phyloP scores from a whole-genome alignment of 331 rosid species.

The Quercus lobata region DNA sequence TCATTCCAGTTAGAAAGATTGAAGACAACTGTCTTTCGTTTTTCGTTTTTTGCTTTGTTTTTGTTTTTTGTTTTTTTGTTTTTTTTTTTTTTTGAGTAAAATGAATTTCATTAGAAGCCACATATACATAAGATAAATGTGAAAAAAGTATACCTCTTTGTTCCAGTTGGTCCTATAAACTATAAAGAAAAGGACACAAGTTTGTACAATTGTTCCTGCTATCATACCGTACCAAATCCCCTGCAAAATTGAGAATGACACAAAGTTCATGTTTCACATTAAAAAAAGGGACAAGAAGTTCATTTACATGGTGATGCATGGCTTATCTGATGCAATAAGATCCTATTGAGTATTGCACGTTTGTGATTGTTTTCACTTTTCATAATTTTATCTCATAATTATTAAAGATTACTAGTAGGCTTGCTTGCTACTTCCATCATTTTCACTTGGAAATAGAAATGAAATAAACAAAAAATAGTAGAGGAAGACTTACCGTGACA shows the following conservation, averaged over 20 bases:
- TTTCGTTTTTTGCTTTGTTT: no score
- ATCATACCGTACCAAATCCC: slow-evolving; percentile 83
- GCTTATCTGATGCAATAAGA: no score
- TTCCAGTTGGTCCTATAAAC: slow-evolving; percentile 62
- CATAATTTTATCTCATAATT: no score
- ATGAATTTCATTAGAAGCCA: no score
- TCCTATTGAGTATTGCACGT: no score
- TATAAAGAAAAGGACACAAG: slow-evolving; percentile 43
- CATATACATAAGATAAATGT: background rate
- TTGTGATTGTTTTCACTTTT: background rate
- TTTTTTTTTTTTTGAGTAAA: no score
- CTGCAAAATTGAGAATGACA: slow-evolving; percentile 17
- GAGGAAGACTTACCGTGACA: slow-evolving; percentile 25
- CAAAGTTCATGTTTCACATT: background rate
- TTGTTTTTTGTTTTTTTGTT: no score
- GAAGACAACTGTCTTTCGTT: background rate
- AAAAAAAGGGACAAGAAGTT: background rate
- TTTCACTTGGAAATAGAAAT: background rate
- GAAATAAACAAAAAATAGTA: background rate
- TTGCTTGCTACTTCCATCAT: no score
- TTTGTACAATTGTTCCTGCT: slow-evolving; percentile 57
- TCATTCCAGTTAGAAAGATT: background rate
- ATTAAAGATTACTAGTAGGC: no score
- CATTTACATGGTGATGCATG: background rate
- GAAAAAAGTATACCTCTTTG: slow-evolving; percentile 38